Conservation (phyloP, 768 basidiomycete species). For the Fomitopsis pulvina region DNA sequence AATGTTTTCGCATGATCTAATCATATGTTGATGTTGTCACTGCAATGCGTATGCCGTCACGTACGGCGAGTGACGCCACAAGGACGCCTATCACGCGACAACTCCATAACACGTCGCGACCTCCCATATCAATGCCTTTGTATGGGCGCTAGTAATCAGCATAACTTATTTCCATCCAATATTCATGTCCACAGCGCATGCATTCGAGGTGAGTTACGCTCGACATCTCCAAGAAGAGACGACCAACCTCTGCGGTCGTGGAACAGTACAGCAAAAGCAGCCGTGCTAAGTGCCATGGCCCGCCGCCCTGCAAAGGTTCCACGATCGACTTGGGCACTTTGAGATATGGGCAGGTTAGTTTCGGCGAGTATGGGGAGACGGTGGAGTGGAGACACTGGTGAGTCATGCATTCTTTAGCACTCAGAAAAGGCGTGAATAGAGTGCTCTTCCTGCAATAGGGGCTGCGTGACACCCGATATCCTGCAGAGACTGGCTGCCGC, state of each 20-base stretch:
- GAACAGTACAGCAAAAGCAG: conserved; percentile 66
- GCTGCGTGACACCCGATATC: conserved; percentile 59
- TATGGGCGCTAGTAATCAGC: too few relatives aligned
- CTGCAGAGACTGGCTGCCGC: conserved; percentile 41
- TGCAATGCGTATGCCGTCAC: too few relatives aligned
- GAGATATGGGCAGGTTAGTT: conserved; percentile 53
- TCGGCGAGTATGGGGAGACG: conserved; percentile 46
- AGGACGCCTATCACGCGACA: too few relatives aligned
- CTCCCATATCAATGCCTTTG: too few relatives aligned
- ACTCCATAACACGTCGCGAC: too few relatives aligned
- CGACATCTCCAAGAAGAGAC: too few relatives aligned
- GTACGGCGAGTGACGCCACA: too few relatives aligned
- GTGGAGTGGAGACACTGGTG: conserved; percentile 79
- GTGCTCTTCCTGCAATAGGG: conserved; percentile 37
- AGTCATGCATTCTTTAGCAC: conserved; percentile 13
- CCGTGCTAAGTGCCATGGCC: conserved; percentile 63
- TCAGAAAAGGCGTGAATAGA: conserved; percentile 1
- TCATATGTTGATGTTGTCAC: too few relatives aligned
- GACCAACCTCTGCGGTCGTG: not conserved
- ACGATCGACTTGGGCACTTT: conserved; percentile 48
- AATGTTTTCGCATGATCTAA: too few relatives aligned
- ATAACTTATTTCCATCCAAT: conserved; percentile 4
- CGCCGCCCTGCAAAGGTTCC: conserved; percentile 50
- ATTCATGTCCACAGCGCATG: conserved; percentile 19
- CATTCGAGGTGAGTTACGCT: conserved; percentile 19